Evolutionary conservation across 2,329 filamentous ascomycete genomes (phyloP), one percentile per base, ranked within the genome.

Genomic region (Ceratocystis colombiana): DNA sequence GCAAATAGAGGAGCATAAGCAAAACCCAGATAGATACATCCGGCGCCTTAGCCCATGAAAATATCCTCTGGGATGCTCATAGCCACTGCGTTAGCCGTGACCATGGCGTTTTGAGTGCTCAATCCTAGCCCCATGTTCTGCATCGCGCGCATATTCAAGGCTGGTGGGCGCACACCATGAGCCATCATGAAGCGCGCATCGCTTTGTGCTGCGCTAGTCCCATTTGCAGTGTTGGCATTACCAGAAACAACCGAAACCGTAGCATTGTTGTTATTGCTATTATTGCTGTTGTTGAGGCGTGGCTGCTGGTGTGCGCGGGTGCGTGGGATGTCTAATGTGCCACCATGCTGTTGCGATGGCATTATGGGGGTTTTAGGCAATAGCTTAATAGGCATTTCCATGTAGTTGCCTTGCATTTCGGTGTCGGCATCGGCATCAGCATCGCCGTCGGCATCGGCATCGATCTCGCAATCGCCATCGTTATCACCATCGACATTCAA

Each of bases 371-470:
- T 62, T 59, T 67, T 67, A 15, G 41, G 28, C 20, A 64, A 8
- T 5, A 74, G 69, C 67, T 79, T 78, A 5, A 74, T 70, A 3
- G 76, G 72, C 30, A 77, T 55, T 37, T 66, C 63, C 10, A 66
- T 55, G 30, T 83, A 81, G 64, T 82, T 81, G 46, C 84, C 82
- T 59, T 85, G 82, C 82, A 85, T 85, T 66, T 80, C 79, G 7
- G 76, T 76, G 65, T 77, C 76, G 3, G 74, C 76, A 69, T 77
- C 76, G 64, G 76, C 75, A 59, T 77, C 76, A 50, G 65, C 68
- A 5, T 46, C 66, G 15, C 7, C 28, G 28, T 69, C 74, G 72
- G 66, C 72, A 65, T 75, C 73, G 0, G 69, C 70, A 30, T 76
- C 75, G 2, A 72, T 75, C 33, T 71, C 69, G 1, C 48, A 66